These are phyloP conservation scores for Pyropia yezoensis DNA, from an alignment of 23 red algal genomes.

Conservation along the genomic window DNA sequence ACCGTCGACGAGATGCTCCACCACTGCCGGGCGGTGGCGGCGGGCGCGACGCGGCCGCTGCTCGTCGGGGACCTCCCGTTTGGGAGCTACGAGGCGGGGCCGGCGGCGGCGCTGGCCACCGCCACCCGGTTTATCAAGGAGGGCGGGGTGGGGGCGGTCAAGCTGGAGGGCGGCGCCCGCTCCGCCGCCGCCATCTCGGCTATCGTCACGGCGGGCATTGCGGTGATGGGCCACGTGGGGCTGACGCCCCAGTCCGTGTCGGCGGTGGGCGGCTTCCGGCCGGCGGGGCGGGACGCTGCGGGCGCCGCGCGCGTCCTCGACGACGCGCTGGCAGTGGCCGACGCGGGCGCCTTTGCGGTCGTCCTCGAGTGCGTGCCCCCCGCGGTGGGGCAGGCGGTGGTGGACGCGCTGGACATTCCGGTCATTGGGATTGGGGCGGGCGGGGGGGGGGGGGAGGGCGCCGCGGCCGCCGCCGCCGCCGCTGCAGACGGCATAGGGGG, in stretches of 20 bases:
- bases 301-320: conserved; percentile 46
- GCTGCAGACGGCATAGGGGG: no score
- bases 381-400: conserved; percentile 46
- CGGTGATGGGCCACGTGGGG: conserved; percentile 94
- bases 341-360: conserved; percentile 88
- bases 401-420: conserved; percentile 59
- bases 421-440: conserved; percentile 96
- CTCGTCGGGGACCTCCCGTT: conserved; percentile 93
- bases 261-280: conserved; percentile 71
- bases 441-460: no score
- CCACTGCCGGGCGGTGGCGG: conserved; percentile 59
- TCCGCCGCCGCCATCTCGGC: conserved; percentile 17
- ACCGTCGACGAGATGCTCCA: conserved; percentile 90
- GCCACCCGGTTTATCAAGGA: conserved; percentile 63
- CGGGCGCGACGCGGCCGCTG: conserved; percentile 36
- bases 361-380: conserved; percentile 92
- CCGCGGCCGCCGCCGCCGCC: no score
- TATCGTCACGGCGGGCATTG: conserved; percentile 82
- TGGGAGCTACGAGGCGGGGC: conserved; percentile 62
- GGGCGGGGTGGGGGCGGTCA: conserved; percentile 59
- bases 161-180: conserved; percentile 82
- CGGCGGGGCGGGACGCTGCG: conserved; percentile 40
- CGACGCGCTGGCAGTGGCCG: conserved; percentile 71
- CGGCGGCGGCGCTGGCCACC: conserved; percentile 32
- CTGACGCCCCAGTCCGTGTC: conserved; percentile 68